These are phyloP conservation scores for Mayamaea pseudoterrestris DNA, from an alignment of 108 stramenopile species.

Conservation along the genomic window DNA sequence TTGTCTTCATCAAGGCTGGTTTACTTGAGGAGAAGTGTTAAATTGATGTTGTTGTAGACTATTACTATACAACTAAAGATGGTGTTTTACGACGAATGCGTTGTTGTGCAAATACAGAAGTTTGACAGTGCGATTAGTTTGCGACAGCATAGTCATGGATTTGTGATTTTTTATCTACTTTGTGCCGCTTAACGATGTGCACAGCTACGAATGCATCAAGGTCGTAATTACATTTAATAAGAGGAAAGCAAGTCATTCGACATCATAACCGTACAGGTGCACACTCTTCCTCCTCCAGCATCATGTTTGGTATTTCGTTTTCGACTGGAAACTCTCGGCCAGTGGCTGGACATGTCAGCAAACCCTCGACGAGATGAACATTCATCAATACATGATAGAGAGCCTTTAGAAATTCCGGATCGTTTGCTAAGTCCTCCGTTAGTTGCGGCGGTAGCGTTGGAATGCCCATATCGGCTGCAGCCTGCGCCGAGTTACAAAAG, in stretches of 20 bases:
- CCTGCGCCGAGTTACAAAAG: slow-evolving; percentile 9
- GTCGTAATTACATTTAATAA: too few relatives aligned
- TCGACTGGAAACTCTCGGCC: slow-evolving; percentile 87
- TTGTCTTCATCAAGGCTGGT: slow-evolving; percentile 36
- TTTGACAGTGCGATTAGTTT: too few relatives aligned
- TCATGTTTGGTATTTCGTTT: slow-evolving; percentile 87
- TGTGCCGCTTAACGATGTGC: too few relatives aligned
- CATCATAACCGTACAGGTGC: slow-evolving; percentile 26
- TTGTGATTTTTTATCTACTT: too few relatives aligned
- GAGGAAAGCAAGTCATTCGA: too few relatives aligned
- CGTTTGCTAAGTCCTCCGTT: slow-evolving; percentile 60
- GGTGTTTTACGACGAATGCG: too few relatives aligned
- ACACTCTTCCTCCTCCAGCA: slow-evolving; percentile 79
- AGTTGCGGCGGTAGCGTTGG: slow-evolving; percentile 57
- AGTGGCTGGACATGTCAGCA: slow-evolving; percentile 82
- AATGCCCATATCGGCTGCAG: slow-evolving; percentile 64
- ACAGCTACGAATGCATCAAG: too few relatives aligned
- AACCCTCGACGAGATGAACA: slow-evolving; percentile 87
- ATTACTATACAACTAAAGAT: too few relatives aligned
- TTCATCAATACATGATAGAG: slow-evolving; percentile 92
- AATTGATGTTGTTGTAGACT: too few relatives aligned
- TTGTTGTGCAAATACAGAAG: too few relatives aligned
- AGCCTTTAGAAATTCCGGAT: slow-evolving; percentile 68
- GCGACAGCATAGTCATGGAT: too few relatives aligned
- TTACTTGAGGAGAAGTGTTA: slow-evolving; percentile 32